Percentiles rank a stretch among this genome's conserved stretches.
Conservation (phyloP, 2,329 filamentous ascomycete species). For the Diplodia sapinea region DNA sequence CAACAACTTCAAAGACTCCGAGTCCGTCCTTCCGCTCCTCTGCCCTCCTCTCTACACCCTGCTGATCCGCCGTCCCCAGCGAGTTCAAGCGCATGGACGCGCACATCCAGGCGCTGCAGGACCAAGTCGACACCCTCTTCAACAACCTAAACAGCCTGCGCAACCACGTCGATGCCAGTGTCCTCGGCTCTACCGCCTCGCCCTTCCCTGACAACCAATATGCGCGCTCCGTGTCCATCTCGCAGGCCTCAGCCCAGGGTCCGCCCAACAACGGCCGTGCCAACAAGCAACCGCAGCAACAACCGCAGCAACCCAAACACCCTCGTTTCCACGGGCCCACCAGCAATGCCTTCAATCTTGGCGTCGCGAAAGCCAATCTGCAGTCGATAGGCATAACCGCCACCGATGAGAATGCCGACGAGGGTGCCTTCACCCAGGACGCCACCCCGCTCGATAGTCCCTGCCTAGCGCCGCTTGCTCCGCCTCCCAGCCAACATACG, state of each 20-base stretch:
- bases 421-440: constrained; percentile 59
- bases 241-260: constrained; percentile 46
- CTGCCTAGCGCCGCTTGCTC: constrained; percentile 41
- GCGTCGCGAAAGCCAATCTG: constrained; percentile 84
- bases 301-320: constrained; percentile 46
- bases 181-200: constrained; percentile 23
- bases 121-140: constrained; percentile 81
- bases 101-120: constrained; percentile 76
- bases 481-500: constrained; percentile 32
- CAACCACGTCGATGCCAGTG: constrained; percentile 48
- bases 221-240: constrained; percentile 46
- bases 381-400: constrained; percentile 86
- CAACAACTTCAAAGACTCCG: constrained; percentile 88
- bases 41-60: not conserved
- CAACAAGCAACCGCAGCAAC: constrained; percentile 31
- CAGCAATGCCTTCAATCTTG: constrained; percentile 82
- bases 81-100: constrained; percentile 83
- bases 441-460: constrained; percentile 58
- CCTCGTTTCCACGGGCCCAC: constrained; percentile 82
- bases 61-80: constrained; percentile 41
- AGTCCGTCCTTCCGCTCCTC: constrained; percentile 52
- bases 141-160: constrained; percentile 73
- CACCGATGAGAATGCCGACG: constrained; percentile 67
- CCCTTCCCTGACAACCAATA: constrained; percentile 39
- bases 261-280: constrained; percentile 48